Conservation (phyloP, 768 basidiomycete genomes). For the Boletus reticuloceps region DNA sequence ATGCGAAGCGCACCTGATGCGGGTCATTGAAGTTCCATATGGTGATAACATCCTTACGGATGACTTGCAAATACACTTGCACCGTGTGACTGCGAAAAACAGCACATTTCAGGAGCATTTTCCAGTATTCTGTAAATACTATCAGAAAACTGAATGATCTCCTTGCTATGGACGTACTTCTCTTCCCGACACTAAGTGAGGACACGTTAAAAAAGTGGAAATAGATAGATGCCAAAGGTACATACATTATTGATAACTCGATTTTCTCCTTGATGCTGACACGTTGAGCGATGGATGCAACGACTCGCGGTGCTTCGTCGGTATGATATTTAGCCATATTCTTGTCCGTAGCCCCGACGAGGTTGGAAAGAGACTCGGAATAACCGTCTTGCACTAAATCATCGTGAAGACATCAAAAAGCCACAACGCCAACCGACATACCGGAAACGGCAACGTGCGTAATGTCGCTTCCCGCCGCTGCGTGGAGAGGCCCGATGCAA, state of each 20-base stretch:
- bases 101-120: background rate
- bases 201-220: background rate
- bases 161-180: background rate
- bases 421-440: background rate
- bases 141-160: background rate
- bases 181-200: slow-evolving; percentile 5
- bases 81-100: slow-evolving; percentile 6
- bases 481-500: slow-evolving; percentile 1
- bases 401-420: background rate
- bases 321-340: slow-evolving; percentile 6
- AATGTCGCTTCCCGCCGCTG: slow-evolving; percentile 1
- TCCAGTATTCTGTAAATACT: slow-evolving; percentile 9
- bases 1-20: background rate
- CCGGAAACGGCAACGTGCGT: slow-evolving; percentile 4
- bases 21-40: slow-evolving; percentile 16
- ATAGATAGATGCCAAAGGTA: background rate
- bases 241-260: slow-evolving; percentile 11
- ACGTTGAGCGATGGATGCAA: slow-evolving; percentile 17
- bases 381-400: slow-evolving; percentile 3
- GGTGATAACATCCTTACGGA: slow-evolving; percentile 1
- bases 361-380: background rate
- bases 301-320: slow-evolving; percentile 6
- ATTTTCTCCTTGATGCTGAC: slow-evolving; percentile 15
- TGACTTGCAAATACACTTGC: slow-evolving; percentile 9
- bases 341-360: slow-evolving; percentile 2